These are phyloP conservation scores for Candida sakaeoensis DNA, from an alignment of 805 yeast species.

Conservation along the genomic window DNA sequence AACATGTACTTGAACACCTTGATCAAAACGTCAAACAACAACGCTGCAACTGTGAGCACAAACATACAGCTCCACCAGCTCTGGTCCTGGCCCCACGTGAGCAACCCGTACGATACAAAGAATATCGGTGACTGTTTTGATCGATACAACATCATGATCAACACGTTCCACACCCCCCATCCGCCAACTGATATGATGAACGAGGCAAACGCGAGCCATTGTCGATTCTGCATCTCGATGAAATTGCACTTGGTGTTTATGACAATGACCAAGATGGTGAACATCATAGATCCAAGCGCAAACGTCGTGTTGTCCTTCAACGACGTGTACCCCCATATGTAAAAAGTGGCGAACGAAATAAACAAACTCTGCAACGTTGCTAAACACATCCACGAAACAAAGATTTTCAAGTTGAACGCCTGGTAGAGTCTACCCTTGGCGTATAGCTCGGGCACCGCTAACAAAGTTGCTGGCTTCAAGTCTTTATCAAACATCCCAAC, in stretches of 20 bases:
- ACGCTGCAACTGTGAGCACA: conserved; percentile 52
- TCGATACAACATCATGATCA: conserved; percentile 67
- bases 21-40: conserved; percentile 62
- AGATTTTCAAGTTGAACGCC: conserved; percentile 68
- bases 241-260: conserved; percentile 78
- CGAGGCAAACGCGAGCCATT: conserved; percentile 64
- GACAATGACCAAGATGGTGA: conserved; percentile 65
- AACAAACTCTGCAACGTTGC: conserved; percentile 73
- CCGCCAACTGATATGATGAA: conserved; percentile 74
- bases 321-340: conserved; percentile 69
- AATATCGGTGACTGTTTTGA: conserved; percentile 54
- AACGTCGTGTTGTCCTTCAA: conserved; percentile 70
- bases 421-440: conserved; percentile 68
- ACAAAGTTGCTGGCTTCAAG: conserved; percentile 76
- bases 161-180: conserved; percentile 78
- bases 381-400: conserved; percentile 72
- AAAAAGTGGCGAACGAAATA: conserved; percentile 62
- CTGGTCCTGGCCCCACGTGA: conserved; percentile 74
- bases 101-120: conserved; percentile 67
- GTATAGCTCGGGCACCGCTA: conserved; percentile 91
- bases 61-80: conserved; percentile 83
- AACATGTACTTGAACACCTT: conserved; percentile 55
- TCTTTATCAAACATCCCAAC: conserved; percentile 96
- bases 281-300: conserved; percentile 76
- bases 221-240: conserved; percentile 74